Evolutionary conservation across 169 alveolate species (phyloP).

Genomic region (Plasmodium adleri): DNA sequence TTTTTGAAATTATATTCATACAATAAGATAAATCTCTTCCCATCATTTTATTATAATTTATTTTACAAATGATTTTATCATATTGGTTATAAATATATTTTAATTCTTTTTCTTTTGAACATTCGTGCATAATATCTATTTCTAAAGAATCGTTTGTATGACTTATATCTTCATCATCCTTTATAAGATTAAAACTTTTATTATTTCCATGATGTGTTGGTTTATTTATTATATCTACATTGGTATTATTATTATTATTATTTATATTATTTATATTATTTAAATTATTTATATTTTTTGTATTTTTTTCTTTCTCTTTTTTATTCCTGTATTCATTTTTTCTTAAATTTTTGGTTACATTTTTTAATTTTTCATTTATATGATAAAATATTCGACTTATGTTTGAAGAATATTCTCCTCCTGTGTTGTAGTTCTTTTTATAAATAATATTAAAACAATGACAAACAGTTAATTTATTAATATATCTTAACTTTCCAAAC

Average conservation of each 20-base stretch:
- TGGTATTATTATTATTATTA: too few species aligned
- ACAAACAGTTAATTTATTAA: too few species aligned
- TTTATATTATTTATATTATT: too few species aligned
- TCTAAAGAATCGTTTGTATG: not conserved
- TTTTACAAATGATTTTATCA: slow-evolving; percentile 27
- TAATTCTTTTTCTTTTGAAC: not conserved
- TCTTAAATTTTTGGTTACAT: not conserved
- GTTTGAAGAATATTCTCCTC: slow-evolving; percentile 56
- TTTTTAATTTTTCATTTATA: slow-evolving; percentile 13
- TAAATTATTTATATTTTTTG: not conserved
- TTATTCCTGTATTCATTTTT: not conserved
- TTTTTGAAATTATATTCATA: slow-evolving; percentile 64
- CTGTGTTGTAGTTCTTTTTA: too few species aligned
- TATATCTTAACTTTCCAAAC: too few species aligned
- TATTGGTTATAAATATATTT: slow-evolving; percentile 3
- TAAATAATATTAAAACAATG: too few species aligned
- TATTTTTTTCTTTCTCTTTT: not conserved
- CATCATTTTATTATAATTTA: slow-evolving; percentile 33
- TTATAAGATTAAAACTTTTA: too few species aligned
- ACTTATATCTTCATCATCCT: not conserved
- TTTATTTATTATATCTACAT: too few species aligned
- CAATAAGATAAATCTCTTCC: slow-evolving; percentile 72
- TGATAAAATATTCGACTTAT: slow-evolving; percentile 40
- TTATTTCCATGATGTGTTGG: too few species aligned
- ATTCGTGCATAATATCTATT: not conserved